Base-by-base conservation (phyloP, 352 stramenopile genomes). In the Halophytophthora polymorphica region DNA sequence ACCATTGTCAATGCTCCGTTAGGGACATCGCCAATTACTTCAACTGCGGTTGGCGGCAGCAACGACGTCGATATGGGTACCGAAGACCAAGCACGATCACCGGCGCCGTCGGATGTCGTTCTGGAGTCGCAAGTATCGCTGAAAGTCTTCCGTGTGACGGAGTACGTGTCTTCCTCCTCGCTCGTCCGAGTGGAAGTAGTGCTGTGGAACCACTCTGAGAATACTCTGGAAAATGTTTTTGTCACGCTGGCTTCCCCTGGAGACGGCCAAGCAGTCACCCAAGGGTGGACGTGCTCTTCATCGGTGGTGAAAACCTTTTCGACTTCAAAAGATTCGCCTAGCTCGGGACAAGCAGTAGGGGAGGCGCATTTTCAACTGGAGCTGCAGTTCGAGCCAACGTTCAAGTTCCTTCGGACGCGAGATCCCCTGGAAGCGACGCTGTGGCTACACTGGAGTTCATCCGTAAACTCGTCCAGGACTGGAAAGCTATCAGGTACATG, bases 151-250 rank as follows among this genome's bases (percentile, higher is more conserved):
- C 47, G 41, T 46, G 25, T 78, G n/a, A 47, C 67, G 8, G 37
- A 64, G 28, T 79, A 77, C 53, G 38, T 66, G n/a, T 55, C 69
- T n/a, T 67, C 62, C 11, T 50, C 63, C 6, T 77, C 66, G 4
- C 42, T 69, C 45, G 22, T 77, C 19, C 53, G 60, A 19, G 46
- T 62, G n/a, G 45, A 75, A 61, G 59, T 71, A 12, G 35, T 54
- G 5, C 29, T 82, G 19, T 52, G 36, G 11, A 77, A 73, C 54
- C 4, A 56, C 22, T 69, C 69, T 2, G 7, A 51, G 12, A 45
- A 15, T 1, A 37, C 10, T 2, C 11, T 82, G 13, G 1, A 37
- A 41, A 53, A 75, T 37, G 53, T 45, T 25, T 82, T 62, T 48
- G 64, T 71, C 21, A 49, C 55, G 8, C 18, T 73, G 17, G 53